Conservation (phyloP, 306 rosid genomes). For the Cotoneaster glaucophyllus region DNA sequence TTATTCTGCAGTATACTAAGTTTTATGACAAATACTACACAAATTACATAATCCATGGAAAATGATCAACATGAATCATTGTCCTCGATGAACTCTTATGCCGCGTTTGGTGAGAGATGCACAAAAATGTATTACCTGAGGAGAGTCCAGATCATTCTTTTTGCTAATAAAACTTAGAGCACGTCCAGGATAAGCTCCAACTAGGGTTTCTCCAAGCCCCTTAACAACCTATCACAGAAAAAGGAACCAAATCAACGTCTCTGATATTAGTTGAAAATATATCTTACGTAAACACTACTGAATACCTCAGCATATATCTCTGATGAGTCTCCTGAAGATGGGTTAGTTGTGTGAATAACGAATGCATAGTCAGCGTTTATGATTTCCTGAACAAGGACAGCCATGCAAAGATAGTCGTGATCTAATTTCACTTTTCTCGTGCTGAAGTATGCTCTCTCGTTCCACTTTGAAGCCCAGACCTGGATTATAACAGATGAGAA, state of each 20-base stretch:
- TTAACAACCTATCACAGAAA: conserved; percentile 66
- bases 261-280: conserved; percentile 5
- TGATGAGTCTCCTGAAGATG: conserved; percentile 90
- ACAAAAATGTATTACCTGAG: conserved; percentile 48
- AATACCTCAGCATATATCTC: conserved; percentile 98
- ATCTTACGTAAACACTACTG: background rate
- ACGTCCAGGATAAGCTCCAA: conserved; percentile 99
- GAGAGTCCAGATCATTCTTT: conserved; percentile 70
- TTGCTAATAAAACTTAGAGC: conserved; percentile 90
- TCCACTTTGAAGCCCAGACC: conserved; percentile 99
- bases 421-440: conserved; percentile 84
- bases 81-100: background rate
- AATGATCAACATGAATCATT: background rate
- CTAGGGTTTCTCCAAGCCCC: conserved; percentile 97
- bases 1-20: background rate
- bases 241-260: conserved; percentile 2
- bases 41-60: background rate
- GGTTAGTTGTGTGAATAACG: conserved; percentile 94
- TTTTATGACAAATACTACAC: too few relatives aligned
- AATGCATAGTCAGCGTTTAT: conserved; percentile 95
- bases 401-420: conserved; percentile 92
- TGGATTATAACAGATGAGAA: conserved; percentile 27
- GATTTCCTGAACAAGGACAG: conserved; percentile 97
- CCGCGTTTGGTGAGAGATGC: background rate
- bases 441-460: conserved; percentile 96